phyloP scores from a whole-genome alignment of 345 rosid species.

The Draba incana region DNA sequence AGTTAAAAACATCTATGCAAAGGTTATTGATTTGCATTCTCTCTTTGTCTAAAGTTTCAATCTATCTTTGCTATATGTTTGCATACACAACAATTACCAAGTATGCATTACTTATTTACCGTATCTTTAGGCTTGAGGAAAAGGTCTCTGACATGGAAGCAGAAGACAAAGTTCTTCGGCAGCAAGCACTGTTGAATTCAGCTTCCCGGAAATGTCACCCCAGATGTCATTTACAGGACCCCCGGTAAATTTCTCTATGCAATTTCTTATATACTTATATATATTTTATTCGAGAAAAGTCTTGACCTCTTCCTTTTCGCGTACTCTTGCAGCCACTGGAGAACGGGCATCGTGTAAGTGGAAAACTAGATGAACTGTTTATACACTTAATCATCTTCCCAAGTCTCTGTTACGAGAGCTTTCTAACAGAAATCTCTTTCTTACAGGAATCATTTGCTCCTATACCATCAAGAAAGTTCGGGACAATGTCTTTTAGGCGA shows the following conservation, averaged over 20 bases:
- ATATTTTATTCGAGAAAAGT: conserved; percentile 1
- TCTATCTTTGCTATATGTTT: conserved; percentile 14
- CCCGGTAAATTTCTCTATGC: conserved; percentile 45
- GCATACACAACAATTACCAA: conserved; percentile 1
- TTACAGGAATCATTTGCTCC: conserved; percentile 58
- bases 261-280: conserved; percentile 14
- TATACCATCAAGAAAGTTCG: conserved; percentile 52
- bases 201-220: conserved; percentile 60
- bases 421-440: conserved; percentile 24
- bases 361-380: conserved; percentile 30
- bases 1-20: conserved; percentile 85
- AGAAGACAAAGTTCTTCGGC: conserved; percentile 74
- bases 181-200: conserved; percentile 59
- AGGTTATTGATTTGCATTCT: conserved; percentile 48
- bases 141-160: conserved; percentile 80
- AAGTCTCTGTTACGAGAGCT: conserved; percentile 14
- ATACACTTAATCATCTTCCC: conserved; percentile 14
- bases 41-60: conserved; percentile 14
- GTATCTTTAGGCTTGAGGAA: conserved; percentile 71
- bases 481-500: conserved; percentile 58
- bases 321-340: conserved; percentile 59
- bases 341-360: conserved; percentile 74
- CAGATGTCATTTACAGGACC: conserved; percentile 52
- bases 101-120: conserved; percentile 18
- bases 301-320: conserved; percentile 32